Evolutionary conservation across 768 basidiomycete genomes (phyloP).

Genomic region (Austroboletus eburneus): DNA sequence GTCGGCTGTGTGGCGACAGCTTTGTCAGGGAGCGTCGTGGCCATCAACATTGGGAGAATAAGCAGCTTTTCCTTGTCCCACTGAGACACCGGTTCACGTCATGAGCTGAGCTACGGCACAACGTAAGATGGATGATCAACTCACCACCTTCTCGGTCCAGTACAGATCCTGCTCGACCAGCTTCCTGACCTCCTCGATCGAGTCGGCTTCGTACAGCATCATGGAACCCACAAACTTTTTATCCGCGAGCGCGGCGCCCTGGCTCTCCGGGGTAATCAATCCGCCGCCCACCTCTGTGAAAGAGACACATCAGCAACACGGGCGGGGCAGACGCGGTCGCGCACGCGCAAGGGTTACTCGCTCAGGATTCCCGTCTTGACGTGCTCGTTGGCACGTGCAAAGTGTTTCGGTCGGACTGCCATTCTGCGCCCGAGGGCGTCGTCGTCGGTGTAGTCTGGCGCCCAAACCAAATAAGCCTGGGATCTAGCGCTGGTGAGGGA

Average conservation of each 20-base stretch:
- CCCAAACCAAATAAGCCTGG: slow-evolving; percentile 46
- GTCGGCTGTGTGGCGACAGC: slow-evolving; percentile 22
- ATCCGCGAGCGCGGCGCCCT: slow-evolving; percentile 39
- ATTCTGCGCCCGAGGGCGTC: slow-evolving; percentile 55
- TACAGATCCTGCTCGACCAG: slow-evolving; percentile 41
- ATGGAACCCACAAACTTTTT: slow-evolving; percentile 61
- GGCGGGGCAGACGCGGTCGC: too few relatives aligned
- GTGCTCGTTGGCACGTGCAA: slow-evolving; percentile 40
- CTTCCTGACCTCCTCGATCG: slow-evolving; percentile 42
- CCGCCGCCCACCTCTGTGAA: slow-evolving; percentile 50
- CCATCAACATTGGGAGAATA: slow-evolving; percentile 44
- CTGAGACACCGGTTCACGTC: slow-evolving; percentile 26
- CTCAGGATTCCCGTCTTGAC: slow-evolving; percentile 47
- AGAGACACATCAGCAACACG: too few relatives aligned
- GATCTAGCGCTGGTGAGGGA: slow-evolving; percentile 4
- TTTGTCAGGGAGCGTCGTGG: slow-evolving; percentile 30
- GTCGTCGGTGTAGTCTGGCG: slow-evolving; percentile 60
- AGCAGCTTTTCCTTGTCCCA: slow-evolving; percentile 56
- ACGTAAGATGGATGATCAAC: slow-evolving; percentile 17
- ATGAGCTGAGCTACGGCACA: neutral
- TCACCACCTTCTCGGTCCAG: slow-evolving; percentile 40
- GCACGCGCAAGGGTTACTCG: slow-evolving; percentile 37
- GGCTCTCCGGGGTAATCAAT: slow-evolving; percentile 55
- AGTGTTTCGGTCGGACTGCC: slow-evolving; percentile 50
- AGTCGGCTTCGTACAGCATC: slow-evolving; percentile 51